Evolutionary conservation across 192 early-diverging fungal species (phyloP), one percentile per base, ranked within the genome.

Genomic region (Coemansia sp.): DNA sequence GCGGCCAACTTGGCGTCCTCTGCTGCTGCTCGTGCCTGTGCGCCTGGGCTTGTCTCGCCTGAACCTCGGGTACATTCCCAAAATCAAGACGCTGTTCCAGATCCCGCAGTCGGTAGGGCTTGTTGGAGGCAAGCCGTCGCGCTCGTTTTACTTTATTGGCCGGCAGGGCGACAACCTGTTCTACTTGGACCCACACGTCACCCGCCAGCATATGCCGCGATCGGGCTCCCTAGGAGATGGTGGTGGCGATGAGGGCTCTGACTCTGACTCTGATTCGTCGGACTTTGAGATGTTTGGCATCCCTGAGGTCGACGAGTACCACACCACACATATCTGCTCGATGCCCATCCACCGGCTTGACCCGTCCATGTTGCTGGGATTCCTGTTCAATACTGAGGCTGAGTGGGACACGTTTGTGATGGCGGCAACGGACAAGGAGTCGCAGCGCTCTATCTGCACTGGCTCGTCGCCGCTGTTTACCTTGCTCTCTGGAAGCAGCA

Each of bases 281-380:
- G 81, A 78, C 38, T 78, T 78, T 72, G 76, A 78, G 67, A 67
- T 76, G 75, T 68, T 74, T 57, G 74, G 70, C 4, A 63, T 76
- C 32, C 47, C 68, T 1, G 78, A 80, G 43, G 68, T 74, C 6
- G 73, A 76, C 53, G 73, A 76, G 59, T 82, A 74, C 70, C 84
- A 86, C 68, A 79, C 80, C 6, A 76, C 74, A n/a, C 76, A 78
- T 43, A 74, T 86, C 30, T 76, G 77, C 69, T 60, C 73, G 37
- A 79, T 82, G 77, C 69, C 72, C 7, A 77, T 86, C 65, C 64
- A 76, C 35, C 60, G 75, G 3, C 69, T 86, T 33, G 84, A 85
- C 60, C 84, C 84, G 28, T 85, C 79, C 43, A 85, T 85, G 84
- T 69, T 85, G 35, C 69, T 85, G 53, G 84, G 84, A 10, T 85